A percentile compares a stretch with the other conserved stretches of the same genome.
Evolutionary conservation across 1,284 basidiomycete genomes (phyloP).

Genomic region (Leccinum pallidistipes): DNA sequence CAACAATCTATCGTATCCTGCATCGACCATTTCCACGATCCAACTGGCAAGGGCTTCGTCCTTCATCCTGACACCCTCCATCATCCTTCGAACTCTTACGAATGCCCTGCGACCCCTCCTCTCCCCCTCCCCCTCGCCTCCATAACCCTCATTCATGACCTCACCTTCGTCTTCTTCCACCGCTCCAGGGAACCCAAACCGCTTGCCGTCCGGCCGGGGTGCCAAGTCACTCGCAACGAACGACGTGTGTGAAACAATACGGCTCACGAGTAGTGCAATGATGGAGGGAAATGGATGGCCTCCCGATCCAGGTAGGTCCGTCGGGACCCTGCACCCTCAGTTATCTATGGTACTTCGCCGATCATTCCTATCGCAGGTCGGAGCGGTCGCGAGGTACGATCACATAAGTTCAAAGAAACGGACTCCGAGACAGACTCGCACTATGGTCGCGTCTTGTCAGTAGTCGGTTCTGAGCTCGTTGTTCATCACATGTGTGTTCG

Average conservation of each 20-base stretch:
- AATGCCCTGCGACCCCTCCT: constrained; percentile 70
- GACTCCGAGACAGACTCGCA: no score
- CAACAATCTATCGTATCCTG: constrained; percentile 38
- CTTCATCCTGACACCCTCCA: constrained; percentile 66
- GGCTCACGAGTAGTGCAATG: constrained; percentile 72
- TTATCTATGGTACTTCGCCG: no score
- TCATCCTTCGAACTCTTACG: constrained; percentile 52
- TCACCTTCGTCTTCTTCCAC: constrained; percentile 65
- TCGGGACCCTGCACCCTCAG: no score
- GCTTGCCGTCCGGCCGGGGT: constrained; percentile 71
- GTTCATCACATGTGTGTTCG: no score
- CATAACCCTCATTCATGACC: constrained; percentile 30
- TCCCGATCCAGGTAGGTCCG: no score
- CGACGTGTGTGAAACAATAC: constrained; percentile 71
- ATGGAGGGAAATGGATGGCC: constrained; percentile 59
- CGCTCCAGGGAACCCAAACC: constrained; percentile 79
- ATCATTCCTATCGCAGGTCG: no score
- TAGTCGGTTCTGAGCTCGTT: no score
- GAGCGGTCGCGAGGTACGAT: no score
- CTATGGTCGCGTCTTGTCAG: no score
- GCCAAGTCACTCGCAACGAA: constrained; percentile 70
- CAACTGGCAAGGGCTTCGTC: constrained; percentile 74
- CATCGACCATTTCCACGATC: constrained; percentile 78
- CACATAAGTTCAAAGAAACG: no score
- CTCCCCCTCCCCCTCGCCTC: constrained; percentile 61